Evolutionary conservation across 2,329 filamentous ascomycete genomes (phyloP), one percentile per base, ranked within the genome.

Genomic region (Cucurbitaria berberidis): DNA sequence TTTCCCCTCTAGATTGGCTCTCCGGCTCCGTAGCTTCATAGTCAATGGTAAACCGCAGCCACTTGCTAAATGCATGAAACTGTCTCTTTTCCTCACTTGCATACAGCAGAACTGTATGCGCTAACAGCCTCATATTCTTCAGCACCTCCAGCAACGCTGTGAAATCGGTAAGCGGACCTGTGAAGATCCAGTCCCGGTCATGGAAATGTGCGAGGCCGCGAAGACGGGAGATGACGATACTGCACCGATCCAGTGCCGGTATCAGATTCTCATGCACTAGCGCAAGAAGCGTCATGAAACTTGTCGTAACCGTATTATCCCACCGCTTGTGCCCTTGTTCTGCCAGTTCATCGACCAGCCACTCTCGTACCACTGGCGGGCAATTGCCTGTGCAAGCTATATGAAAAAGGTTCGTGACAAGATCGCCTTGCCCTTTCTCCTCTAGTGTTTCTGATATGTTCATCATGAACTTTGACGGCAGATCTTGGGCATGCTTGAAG

Each of bases 231-330:
- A 96, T 83, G 27, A 96, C 87, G 21, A 97, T 86, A 41, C 85
- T 84, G 62, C 89, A 89, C 46, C 93, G 86, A 64, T 98, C 92
- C 1, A 98, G 80, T 0, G 91, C 91, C 0, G 95, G 95, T 2
- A 98, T 81, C 45, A 97, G 86, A 71, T 96, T 93, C 69, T 96
- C 89, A 68, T 96, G 93, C 0, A 92, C 81, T 11, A 98, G 81
- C 46, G 85, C 84, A 44, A 91, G 85, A 9, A 98, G 82, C 48
- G 86, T 88, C 54, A 90, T 87, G 18, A 97, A 87, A 1, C 92
- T 91, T 3, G 86, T 85, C 1, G 85, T 82, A 2, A 96, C 89
- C 5, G 90, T 88, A 68, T 93, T 96, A 59, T 98, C 93, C 95
- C 95, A 99, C 43, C 95, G 83, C 75, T 96, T 97, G 66, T 96